These are phyloP conservation scores for Saccharomycopsis lassenensis DNA, from an alignment of 805 yeast species.

Conservation along the genomic window DNA sequence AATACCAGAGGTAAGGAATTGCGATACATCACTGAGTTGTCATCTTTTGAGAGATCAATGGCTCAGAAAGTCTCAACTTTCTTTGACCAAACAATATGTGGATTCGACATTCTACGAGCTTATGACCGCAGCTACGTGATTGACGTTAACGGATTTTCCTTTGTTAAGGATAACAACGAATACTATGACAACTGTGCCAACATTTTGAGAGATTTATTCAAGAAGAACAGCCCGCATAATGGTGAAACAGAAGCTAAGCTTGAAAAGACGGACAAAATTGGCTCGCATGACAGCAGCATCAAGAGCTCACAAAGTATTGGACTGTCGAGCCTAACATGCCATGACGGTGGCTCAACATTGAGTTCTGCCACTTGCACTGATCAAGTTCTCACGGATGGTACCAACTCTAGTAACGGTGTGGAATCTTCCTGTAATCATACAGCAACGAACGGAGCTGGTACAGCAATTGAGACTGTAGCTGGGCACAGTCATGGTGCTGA, in stretches of 20 bases:
- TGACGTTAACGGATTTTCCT: constrained; percentile 96
- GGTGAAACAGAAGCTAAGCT: constrained; percentile 29
- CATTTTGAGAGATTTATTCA: constrained; percentile 65
- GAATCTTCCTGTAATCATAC: too few species aligned
- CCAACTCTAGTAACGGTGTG: too few species aligned
- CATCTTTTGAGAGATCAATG: constrained; percentile 65
- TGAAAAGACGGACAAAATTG: too few species aligned
- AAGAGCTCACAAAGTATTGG: too few species aligned
- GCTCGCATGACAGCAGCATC: too few species aligned
- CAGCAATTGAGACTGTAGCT: too few species aligned
- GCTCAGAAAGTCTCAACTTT: constrained; percentile 66
- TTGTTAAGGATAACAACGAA: constrained; percentile 81
- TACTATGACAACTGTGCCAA: constrained; percentile 79
- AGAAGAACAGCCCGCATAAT: constrained; percentile 7
- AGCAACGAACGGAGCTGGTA: too few species aligned
- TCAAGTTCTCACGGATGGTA: too few species aligned
- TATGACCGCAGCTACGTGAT: constrained; percentile 83
- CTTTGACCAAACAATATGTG: constrained; percentile 92
- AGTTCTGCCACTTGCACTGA: too few species aligned
- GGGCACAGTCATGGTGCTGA: too few species aligned
- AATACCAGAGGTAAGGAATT: constrained; percentile 97
- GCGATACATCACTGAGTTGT: constrained; percentile 73
- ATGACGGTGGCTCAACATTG: too few species aligned
- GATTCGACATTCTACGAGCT: constrained; percentile 87
- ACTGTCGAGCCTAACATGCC: too few species aligned